Base-by-base conservation (phyloP, 768 basidiomycete species). In the Mycena alexandri region DNA sequence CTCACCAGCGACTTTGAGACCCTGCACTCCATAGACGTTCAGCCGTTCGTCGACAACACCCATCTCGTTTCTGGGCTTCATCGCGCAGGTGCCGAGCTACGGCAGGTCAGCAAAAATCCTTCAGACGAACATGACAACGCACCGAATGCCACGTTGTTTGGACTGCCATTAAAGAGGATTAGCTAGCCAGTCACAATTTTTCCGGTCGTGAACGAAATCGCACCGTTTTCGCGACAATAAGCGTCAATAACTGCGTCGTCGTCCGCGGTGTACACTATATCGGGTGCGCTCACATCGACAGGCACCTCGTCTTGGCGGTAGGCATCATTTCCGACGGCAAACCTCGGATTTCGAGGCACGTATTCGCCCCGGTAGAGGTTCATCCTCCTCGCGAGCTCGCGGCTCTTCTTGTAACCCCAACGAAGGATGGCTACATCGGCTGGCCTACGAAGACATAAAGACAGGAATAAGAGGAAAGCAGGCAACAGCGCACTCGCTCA, bases 11-110 rank as follows among this genome's bases (percentile, higher is more conserved):
- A 86, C 79, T 63, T 86, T 82, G 47, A 86, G 74, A 17, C 79
- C 78, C 43, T 70, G 50, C 2, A 81, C 77, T 0, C 82, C 83
- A 48, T 86, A 84, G 17, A 86, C 84, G 59, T 81, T 81, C 50
- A 85, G 65, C 11, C 71, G 69, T 53, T 76, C 21, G 57, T 87
- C 82, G 22, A 86, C 84, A 34, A 86, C 85, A 9, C 84, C 84
- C 17, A 75, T 76, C 47, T 77, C 55, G 41, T 78, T 73, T 43
- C 78, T 77, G 11, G 84, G 79, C 60, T 84, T 83, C 84, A 85
- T 85, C 9, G 82, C 80, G 56, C 82, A 84, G 0, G 85, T 85
- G 10, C 84, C 85, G 14, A 85, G 77, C 83, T 84, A 12, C 48
- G 14, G 60, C 25, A 6, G 24, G 3, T 22, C 22, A 47, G 58